Base-by-base conservation (phyloP, 2,329 filamentous ascomycete species). In the Penicillium sp. region DNA sequence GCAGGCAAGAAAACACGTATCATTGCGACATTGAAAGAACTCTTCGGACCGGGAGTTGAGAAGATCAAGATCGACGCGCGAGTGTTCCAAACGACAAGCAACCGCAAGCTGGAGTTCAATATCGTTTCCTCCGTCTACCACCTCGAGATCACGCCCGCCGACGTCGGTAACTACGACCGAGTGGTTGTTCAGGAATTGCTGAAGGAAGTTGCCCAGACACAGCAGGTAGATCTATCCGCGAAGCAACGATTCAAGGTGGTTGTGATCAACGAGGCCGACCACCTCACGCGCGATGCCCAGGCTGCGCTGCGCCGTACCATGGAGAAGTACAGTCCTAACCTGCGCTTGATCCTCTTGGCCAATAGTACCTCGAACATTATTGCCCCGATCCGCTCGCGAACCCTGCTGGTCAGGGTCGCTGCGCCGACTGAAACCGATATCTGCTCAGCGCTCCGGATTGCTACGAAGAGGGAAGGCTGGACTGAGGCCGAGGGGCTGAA, bases 11-110 rank as follows among this genome's bases (percentile, higher is more conserved):
- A 99, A 76, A 99, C 94, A 1, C 87, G 94, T 39, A 95, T 97
- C 61, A 90, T 96, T 16, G 92, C 94, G 14, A 97, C 92, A 0
- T 78, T 99, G 3, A 95, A 96, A 71, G 92, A 96, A 68, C 81
- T 99, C 7, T 99, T 94, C 72, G 94, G 94, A 0, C 87, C 92
- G 0, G 92, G 94, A 39, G 94, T 96, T n/a, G 95, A 99, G 69
- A 97, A 96, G 81, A 99, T 99, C 81, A 97, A 97, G 78, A 97
- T 99, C 74, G 94, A 99, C 69, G 90, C 91, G 11, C 89, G 94
- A 58, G 88, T 96, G 53, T 99, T 99, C 77, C 92, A 96, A 74
- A 97, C 94, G 1, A 92, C 85, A 20, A 88, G 87, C 68, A 97
- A 96, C 73, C 90, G 94, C 69, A 99, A 99, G 75, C 87, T 99